Conservation (phyloP, 106 monocot genomes). For the Phalaenopsis aphrodite region DNA sequence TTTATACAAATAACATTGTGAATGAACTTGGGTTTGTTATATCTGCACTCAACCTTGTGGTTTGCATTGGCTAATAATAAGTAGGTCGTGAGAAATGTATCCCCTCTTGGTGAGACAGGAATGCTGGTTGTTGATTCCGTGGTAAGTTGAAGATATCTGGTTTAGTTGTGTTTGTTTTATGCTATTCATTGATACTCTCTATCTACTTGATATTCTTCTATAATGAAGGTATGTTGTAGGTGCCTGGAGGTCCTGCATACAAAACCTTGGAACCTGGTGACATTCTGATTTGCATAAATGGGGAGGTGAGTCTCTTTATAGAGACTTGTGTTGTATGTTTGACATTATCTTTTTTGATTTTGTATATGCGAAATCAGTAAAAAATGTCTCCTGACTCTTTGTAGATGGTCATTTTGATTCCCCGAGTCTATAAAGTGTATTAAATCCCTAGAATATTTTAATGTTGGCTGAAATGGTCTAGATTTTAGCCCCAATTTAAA, state of each 20-base stretch:
- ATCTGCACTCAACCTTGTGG: background rate
- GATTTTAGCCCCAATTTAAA: background rate
- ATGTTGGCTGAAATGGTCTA: no score
- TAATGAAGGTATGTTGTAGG: conserved; percentile 31
- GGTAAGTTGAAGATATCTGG: conserved; percentile 33
- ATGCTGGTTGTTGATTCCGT: conserved; percentile 97
- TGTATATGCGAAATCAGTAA: background rate
- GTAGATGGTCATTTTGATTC: background rate
- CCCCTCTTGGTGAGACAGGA: conserved; percentile 66
- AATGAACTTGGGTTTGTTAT: background rate
- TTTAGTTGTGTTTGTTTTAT: background rate
- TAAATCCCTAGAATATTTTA: no score
- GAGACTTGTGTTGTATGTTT: background rate
- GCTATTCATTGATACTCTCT: background rate
- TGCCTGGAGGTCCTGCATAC: conserved; percentile 93
- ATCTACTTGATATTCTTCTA: background rate
- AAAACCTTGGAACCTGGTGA: conserved; percentile 91
- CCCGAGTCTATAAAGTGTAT: no score
- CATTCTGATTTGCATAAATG: conserved; percentile 73
- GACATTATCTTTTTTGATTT: background rate
- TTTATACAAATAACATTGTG: background rate
- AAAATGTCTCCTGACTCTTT: background rate
- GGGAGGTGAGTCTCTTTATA: conserved; percentile 33
- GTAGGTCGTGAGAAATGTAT: conserved; percentile 78
- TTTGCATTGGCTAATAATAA: conserved; percentile 11